phyloP scores from a whole-genome alignment of 495 filamentous ascomycete genomes.

The Xylaria intraflava region DNA sequence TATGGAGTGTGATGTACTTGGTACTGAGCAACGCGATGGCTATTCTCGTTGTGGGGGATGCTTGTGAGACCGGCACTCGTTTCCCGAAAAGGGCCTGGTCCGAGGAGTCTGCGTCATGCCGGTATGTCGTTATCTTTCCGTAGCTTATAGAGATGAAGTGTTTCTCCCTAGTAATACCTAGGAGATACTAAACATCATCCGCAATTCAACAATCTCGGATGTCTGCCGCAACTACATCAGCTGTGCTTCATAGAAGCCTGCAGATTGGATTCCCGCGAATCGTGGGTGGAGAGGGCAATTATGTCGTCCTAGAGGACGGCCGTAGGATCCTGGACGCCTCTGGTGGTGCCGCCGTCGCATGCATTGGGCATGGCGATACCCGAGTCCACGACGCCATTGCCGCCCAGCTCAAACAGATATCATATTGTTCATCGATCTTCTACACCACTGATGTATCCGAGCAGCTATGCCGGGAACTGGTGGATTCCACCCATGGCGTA shows the following conservation, averaged over 20 bases:
- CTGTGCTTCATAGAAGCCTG: constrained; percentile 33
- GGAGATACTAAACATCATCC: no score
- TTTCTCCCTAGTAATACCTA: no score
- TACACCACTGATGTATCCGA: constrained; percentile 37
- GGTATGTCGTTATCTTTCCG: no score
- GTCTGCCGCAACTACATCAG: constrained; percentile 15
- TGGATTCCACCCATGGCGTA: constrained; percentile 38
- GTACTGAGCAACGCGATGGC: no score
- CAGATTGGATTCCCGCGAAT: constrained; percentile 16
- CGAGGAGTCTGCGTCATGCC: no score
- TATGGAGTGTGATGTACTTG: no score
- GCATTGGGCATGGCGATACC: constrained; percentile 43
- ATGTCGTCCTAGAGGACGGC: constrained; percentile 48
- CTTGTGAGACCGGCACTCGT: no score
- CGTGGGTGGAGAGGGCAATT: constrained; percentile 28
- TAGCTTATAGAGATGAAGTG: no score
- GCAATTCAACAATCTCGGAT: background rate
- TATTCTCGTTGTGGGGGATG: no score
- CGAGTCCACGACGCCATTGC: constrained; percentile 39
- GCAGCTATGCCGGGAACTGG: constrained; percentile 35
- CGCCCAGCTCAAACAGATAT: constrained; percentile 31
- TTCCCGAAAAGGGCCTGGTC: no score
- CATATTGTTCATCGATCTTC: constrained; percentile 41
- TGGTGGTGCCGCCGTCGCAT: constrained; percentile 49
- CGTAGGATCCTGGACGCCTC: constrained; percentile 58